Percentiles rank a stretch among this genome's conserved stretches.
phyloP scores from a whole-genome alignment of 208 protist species.

The Crithidia expoeki region DNA sequence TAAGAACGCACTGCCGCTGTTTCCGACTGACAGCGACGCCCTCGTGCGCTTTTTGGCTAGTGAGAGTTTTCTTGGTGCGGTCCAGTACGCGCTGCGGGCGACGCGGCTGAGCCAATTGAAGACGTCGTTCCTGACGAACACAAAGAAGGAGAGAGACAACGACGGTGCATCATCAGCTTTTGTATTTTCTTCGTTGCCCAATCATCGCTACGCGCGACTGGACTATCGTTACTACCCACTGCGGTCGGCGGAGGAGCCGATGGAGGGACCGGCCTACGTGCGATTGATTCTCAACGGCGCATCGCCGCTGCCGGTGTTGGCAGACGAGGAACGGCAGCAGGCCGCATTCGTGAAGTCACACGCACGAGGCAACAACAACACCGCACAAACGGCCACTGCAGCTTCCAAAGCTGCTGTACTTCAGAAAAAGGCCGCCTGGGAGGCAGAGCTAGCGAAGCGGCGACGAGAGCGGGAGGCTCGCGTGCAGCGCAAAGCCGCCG shows the following conservation, averaged over 20 bases:
- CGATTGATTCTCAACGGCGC: slow-evolving; percentile 33
- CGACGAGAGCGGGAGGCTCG: slow-evolving; percentile 25
- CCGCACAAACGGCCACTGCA: not conserved
- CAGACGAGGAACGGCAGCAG: slow-evolving; percentile 8
- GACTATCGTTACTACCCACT: slow-evolving; percentile 41
- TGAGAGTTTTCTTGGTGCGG: slow-evolving; percentile 17
- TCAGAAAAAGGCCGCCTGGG: slow-evolving; percentile 23
- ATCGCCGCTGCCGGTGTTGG: slow-evolving; percentile 25
- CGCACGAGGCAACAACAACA: not conserved
- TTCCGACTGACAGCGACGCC: slow-evolving; percentile 38
- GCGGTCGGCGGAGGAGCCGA: slow-evolving; percentile 30
- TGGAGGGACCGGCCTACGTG: slow-evolving; percentile 34
- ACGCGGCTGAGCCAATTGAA: slow-evolving; percentile 9
- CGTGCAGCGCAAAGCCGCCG: slow-evolving; percentile 35
- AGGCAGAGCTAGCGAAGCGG: slow-evolving; percentile 35
- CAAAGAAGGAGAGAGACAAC: not conserved
- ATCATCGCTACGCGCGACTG: slow-evolving; percentile 26
- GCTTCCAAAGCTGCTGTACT: not conserved
- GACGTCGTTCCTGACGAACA: not conserved
- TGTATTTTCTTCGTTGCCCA: slow-evolving; percentile 1
- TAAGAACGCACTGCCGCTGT: slow-evolving; percentile 30
- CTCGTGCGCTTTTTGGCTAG: slow-evolving; percentile 48
- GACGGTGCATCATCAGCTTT: not conserved
- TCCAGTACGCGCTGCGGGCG: slow-evolving; percentile 19
- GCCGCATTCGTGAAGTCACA: not conserved